Evolutionary conservation across 2,329 filamentous ascomycete species (phyloP).

Genomic region (Stachybotrys elegans): DNA sequence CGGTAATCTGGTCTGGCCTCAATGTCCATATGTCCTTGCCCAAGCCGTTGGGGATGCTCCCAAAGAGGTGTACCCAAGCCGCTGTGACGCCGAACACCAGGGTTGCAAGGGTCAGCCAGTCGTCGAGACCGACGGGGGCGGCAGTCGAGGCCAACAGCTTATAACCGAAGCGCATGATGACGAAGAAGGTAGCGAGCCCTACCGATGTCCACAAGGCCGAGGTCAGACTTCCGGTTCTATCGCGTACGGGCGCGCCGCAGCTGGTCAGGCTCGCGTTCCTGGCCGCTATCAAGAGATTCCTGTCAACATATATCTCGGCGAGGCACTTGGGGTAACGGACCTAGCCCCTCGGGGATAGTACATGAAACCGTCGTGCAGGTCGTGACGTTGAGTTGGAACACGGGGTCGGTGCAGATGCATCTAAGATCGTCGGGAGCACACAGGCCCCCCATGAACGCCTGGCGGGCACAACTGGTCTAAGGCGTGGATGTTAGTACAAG

Average conservation of each 20-base stretch:
- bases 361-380: background rate
- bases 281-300: background rate
- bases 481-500: no score
- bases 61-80: slow-evolving; percentile 14
- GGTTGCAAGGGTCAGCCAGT: slow-evolving; percentile 17
- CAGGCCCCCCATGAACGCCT: background rate
- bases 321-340: background rate
- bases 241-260: slow-evolving; percentile 8
- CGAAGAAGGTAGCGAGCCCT: slow-evolving; percentile 26
- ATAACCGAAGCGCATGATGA: slow-evolving; percentile 25
- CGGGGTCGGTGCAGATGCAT: background rate
- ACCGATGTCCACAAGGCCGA: slow-evolving; percentile 7
- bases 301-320: background rate
- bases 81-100: slow-evolving; percentile 11
- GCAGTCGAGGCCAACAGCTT: slow-evolving; percentile 17
- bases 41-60: slow-evolving; percentile 16
- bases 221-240: slow-evolving; percentile 4
- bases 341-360: background rate
- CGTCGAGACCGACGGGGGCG: slow-evolving; percentile 20
- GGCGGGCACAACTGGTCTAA: background rate
- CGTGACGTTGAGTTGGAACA: background rate
- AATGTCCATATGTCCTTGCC: slow-evolving; percentile 25
- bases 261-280: slow-evolving; percentile 9
- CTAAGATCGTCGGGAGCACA: background rate
- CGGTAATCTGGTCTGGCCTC: background rate